A percentile compares a stretch with the other conserved stretches of the same genome.
phyloP scores from a whole-genome alignment of 2,329 filamentous ascomycete species.

The Beauveria pseudobassiana region DNA sequence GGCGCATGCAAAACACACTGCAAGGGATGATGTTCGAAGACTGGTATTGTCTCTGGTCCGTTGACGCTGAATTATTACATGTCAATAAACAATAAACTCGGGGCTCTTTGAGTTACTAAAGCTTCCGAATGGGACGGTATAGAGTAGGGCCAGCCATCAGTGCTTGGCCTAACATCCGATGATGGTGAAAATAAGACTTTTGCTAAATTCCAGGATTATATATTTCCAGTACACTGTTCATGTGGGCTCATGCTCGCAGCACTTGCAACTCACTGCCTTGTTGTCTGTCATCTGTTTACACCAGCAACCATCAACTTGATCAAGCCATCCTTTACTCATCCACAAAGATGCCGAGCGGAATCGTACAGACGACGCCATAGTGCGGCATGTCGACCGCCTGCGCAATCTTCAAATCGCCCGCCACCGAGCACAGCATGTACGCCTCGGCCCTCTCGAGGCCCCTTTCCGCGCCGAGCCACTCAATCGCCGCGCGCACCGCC shows the following conservation, averaged over 20 bases:
- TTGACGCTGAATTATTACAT: too few relatives aligned
- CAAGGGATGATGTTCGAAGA: not conserved
- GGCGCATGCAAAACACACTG: not conserved
- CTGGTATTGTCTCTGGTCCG: not conserved
- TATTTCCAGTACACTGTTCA: not conserved
- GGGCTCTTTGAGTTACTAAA: too few relatives aligned
- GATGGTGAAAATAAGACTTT: too few relatives aligned
- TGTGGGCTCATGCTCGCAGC: not conserved
- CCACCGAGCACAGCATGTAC: slow-evolving; percentile 45
- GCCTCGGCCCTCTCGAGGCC: slow-evolving; percentile 37
- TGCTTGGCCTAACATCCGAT: too few relatives aligned
- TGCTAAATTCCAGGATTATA: not conserved
- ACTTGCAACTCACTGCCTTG: not conserved
- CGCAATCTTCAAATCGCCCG: slow-evolving; percentile 41
- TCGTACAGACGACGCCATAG: slow-evolving; percentile 40
- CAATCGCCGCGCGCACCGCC: slow-evolving; percentile 39
- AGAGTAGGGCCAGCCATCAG: too few relatives aligned
- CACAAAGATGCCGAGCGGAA: slow-evolving; percentile 41
- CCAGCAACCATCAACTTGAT: not conserved
- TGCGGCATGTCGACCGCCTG: slow-evolving; percentile 49
- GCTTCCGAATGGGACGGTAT: not conserved
- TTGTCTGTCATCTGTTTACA: not conserved
- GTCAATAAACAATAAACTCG: too few relatives aligned
- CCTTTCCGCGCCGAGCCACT: slow-evolving; percentile 40
- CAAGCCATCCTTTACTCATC: slow-evolving; percentile 2